Evolutionary conservation across 2,329 filamentous ascomycete genomes (phyloP).

Genomic region (Colletotrichum scovillei): DNA sequence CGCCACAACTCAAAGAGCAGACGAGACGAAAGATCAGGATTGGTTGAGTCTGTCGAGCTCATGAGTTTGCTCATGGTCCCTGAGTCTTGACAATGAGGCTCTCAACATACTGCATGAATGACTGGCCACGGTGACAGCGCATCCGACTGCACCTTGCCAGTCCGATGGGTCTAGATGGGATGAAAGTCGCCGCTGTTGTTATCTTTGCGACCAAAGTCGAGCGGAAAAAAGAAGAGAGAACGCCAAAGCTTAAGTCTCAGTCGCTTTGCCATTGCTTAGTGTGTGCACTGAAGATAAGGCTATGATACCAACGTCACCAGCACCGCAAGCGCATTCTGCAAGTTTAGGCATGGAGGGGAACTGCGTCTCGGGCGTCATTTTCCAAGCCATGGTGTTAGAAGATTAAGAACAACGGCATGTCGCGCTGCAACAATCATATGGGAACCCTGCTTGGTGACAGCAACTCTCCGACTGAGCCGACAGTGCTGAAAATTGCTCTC

Average conservation of each 20-base stretch:
- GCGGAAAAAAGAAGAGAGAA: neutral
- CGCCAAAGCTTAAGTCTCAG: slow-evolving; percentile 2
- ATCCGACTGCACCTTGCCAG: neutral
- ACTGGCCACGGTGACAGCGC: neutral
- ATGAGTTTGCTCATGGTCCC: neutral
- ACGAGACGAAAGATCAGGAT: neutral
- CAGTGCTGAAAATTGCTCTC: neutral
- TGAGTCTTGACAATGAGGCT: neutral
- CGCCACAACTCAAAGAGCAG: neutral
- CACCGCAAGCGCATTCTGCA: slow-evolving; percentile 1
- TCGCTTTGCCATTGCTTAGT: neutral
- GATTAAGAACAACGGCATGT: neutral
- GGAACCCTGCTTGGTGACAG: slow-evolving; percentile 10
- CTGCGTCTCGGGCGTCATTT: slow-evolving; percentile 1
- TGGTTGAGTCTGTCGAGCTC: neutral
- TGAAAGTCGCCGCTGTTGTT: neutral
- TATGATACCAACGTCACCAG: neutral
- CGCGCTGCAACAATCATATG: slow-evolving; percentile 5
- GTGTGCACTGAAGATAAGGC: neutral
- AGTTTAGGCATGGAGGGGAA: neutral
- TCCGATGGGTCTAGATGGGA: slow-evolving; percentile 8
- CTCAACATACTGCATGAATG: slow-evolving; percentile 3
- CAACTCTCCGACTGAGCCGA: slow-evolving; percentile 11
- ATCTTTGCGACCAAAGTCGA: neutral
- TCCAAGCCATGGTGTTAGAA: slow-evolving; percentile 1